Evolutionary conservation across 768 basidiomycete species (phyloP).

Genomic region (Rhizopogon vesiculosus): DNA sequence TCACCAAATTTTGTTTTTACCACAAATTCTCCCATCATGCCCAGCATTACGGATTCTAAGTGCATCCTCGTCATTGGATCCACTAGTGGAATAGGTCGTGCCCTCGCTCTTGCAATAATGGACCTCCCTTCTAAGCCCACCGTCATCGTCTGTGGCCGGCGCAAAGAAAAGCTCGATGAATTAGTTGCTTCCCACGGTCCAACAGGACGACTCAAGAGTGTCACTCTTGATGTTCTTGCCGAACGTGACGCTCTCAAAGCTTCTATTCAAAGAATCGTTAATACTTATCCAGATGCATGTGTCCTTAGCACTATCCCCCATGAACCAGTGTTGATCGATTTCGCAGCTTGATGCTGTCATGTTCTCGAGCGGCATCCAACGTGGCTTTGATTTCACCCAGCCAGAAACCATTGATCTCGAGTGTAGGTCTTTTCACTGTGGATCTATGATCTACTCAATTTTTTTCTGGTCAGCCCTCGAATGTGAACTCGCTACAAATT

Average conservation of each 20-base stretch:
- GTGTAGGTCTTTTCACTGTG: constrained; percentile 20
- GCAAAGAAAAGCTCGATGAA: constrained; percentile 49
- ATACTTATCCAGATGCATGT: constrained; percentile 45
- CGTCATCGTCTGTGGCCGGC: constrained; percentile 48
- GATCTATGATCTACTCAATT: not conserved
- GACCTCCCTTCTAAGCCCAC: constrained; percentile 41
- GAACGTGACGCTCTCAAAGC: constrained; percentile 34
- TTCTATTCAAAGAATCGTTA: constrained; percentile 35
- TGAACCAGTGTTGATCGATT: not conserved
- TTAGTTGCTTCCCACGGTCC: constrained; percentile 26
- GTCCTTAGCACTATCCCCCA: not conserved
- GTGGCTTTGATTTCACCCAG: constrained; percentile 39
- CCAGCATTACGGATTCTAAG: constrained; percentile 40
- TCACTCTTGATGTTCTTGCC: constrained; percentile 40
- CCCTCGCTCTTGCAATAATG: constrained; percentile 46
- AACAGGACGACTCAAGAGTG: constrained; percentile 32
- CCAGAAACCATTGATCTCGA: constrained; percentile 37
- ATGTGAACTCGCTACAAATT: constrained; percentile 51
- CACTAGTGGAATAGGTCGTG: constrained; percentile 56
- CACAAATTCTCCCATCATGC: constrained; percentile 10
- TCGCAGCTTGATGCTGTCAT: constrained; percentile 52
- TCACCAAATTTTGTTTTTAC: too few species aligned
- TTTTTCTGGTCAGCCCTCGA: constrained; percentile 6
- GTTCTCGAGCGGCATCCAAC: constrained; percentile 50
- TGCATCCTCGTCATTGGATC: constrained; percentile 52